phyloP scores from a whole-genome alignment of 2,329 filamentous ascomycete genomes.

The Sordariomycetes sp. region DNA sequence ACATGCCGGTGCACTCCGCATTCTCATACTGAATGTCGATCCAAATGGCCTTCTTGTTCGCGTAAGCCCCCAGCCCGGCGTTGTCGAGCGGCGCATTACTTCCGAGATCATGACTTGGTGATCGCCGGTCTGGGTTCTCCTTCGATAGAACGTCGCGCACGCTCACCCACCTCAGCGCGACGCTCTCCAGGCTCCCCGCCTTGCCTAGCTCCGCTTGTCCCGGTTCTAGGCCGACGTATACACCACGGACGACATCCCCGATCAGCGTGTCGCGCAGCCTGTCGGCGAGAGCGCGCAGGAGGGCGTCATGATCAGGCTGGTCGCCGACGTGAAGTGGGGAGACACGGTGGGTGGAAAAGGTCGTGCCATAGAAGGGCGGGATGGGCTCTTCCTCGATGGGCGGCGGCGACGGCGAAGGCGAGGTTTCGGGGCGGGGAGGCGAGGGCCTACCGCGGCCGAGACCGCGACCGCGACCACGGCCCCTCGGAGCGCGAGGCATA shows the following conservation, averaged over 20 bases:
- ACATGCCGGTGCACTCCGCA: slow-evolving; percentile 32
- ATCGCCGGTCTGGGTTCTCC: not conserved
- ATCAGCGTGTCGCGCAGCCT: slow-evolving; percentile 40
- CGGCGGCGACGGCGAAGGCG: slow-evolving; percentile 2
- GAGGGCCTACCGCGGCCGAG: not conserved
- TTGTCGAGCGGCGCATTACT: slow-evolving; percentile 4
- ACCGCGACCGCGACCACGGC: not conserved
- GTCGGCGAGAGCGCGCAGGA: slow-evolving; percentile 21
- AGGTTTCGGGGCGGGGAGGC: slow-evolving; percentile 4
- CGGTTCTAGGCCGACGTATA: slow-evolving; percentile 35
- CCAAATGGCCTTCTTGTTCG: slow-evolving; percentile 18
- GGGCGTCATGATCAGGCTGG: slow-evolving; percentile 8
- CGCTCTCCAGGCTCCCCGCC: slow-evolving; percentile 28
- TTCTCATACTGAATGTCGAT: slow-evolving; percentile 40
- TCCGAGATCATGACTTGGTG: slow-evolving; percentile 4
- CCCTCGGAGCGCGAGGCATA: not conserved
- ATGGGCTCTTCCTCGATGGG: slow-evolving; percentile 13
- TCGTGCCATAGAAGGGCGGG: slow-evolving; percentile 40
- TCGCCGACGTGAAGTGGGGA: slow-evolving; percentile 37
- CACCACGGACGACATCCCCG: slow-evolving; percentile 45
- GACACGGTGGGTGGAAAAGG: slow-evolving; percentile 41
- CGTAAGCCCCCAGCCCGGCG: slow-evolving; percentile 2
- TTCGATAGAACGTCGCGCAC: slow-evolving; percentile 17
- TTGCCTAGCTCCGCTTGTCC: slow-evolving; percentile 23
- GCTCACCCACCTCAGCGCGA: slow-evolving; percentile 33